Base-by-base conservation (phyloP, 1,139 yeast genomes). In the Candida albicans region DNA sequence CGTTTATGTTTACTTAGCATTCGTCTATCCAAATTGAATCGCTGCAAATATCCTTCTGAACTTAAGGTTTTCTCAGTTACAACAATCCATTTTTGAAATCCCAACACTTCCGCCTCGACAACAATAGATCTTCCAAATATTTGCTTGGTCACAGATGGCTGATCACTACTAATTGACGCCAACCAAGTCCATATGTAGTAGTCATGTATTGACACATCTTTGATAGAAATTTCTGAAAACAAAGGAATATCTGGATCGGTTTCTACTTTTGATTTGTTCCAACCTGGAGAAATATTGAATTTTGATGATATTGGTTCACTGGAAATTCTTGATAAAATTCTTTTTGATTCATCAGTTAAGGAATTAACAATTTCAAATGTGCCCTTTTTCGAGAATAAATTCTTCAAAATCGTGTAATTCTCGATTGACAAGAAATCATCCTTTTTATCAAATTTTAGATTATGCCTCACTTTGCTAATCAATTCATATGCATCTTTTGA, bases 141-240 rank as follows among this genome's bases (percentile, higher is more conserved):
- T 28, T 77, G 76, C 60, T 86, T 86, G 53, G 83, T 79, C 27
- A 69, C 65, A 33, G 75, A 70, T 0, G 90, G 81, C 58, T 87
- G 88, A 56, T 89, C 96, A 35, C 82, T 77, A 0, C 88, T 88
- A 25, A 88, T 62, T 2, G 90, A 78, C 2, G 90, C 82, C 54
- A 88, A 69, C 96, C 96, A 89, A 0, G 96, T 80, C 96, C 96
- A 89, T 26, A 88, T 87, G 56, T 84, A 88, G 58, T 86, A 89
- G 58, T 89, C 96, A 62, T 87, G 95, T 28, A 89, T 79, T 2
- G 88, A 76, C 1, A 87, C 84, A 49, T 87, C 78, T 13, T 79
- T 67, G 12, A 85, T 76, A 2, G 73, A 64, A 2, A 88, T 82
- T 27, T 82, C 77, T 3, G 74, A 64, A 46, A 57, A 67, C 22